Percentiles rank a stretch among this genome's conserved stretches.
phyloP scores from a whole-genome alignment of 345 rosid species.

The Dovyalis caffra region DNA sequence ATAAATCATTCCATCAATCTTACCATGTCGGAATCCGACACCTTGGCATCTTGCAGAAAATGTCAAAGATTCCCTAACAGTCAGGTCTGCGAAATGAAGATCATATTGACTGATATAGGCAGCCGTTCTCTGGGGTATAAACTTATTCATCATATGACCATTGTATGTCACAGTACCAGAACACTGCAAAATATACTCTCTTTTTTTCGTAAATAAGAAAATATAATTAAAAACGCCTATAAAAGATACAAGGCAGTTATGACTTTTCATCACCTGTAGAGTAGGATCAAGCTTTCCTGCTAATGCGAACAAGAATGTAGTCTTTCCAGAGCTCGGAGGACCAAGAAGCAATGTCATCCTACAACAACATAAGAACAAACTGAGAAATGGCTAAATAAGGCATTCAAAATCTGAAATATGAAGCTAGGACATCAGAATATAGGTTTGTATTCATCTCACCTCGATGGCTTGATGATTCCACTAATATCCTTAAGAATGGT shows the following conservation, averaged over 20 bases:
- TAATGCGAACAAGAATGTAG: conserved; percentile 65
- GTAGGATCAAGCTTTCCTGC: conserved; percentile 63
- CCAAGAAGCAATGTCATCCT: conserved; percentile 75
- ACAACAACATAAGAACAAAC: neutral
- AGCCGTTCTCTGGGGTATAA: too few species aligned
- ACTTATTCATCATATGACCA: conserved; percentile 42
- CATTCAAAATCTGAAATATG: neutral
- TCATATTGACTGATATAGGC: conserved; percentile 69
- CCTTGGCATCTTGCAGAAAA: conserved; percentile 65
- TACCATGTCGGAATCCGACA: conserved; percentile 58
- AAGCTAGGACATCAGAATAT: too few species aligned
- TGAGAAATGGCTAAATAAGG: neutral
- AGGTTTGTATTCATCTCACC: conserved; percentile 41
- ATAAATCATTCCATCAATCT: neutral
- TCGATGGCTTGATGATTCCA: conserved; percentile 62
- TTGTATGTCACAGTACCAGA: conserved; percentile 56
- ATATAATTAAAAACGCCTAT: too few species aligned
- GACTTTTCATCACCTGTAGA: conserved; percentile 37
- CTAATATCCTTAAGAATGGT: conserved; percentile 57
- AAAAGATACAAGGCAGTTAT: too few species aligned
- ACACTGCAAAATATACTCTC: conserved; percentile 33
- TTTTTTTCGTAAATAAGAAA: too few species aligned
- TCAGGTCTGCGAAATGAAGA: conserved; percentile 49
- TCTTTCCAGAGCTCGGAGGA: conserved; percentile 77
- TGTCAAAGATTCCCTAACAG: conserved; percentile 67